These are phyloP conservation scores for Boletus sp. DNA, from an alignment of 1,284 basidiomycete genomes.

Conservation along the genomic window DNA sequence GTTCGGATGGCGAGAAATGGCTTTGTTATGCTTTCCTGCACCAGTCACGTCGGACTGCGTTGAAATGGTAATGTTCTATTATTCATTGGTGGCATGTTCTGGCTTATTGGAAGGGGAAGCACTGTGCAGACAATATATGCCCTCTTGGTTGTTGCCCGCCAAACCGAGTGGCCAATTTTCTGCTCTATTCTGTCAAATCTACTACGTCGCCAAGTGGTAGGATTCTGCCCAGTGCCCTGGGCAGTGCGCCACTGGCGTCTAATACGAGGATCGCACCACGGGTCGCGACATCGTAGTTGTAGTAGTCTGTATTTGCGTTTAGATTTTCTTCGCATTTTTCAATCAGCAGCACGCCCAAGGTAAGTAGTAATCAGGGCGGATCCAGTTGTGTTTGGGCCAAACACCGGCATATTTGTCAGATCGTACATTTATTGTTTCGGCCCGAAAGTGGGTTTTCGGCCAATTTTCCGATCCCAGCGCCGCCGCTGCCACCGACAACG, in stretches of 20 bases:
- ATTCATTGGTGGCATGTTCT: neutral
- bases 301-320: conserved; percentile 15
- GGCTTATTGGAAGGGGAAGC: conserved; percentile 3
- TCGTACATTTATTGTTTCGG: conserved; percentile 34
- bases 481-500: conserved; percentile 37
- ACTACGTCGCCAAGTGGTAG: neutral
- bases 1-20: neutral
- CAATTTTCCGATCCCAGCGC: conserved; percentile 39
- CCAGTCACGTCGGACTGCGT: neutral
- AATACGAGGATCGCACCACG: neutral
- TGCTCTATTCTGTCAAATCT: neutral
- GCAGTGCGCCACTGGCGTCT: neutral
- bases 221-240: neutral
- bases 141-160: conserved; percentile 1
- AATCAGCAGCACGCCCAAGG: conserved; percentile 14
- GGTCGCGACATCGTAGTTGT: conserved; percentile 8
- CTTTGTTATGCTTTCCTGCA: neutral
- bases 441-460: conserved; percentile 38
- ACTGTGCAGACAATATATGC: neutral
- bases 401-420: conserved; percentile 34
- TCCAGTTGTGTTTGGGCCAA: conserved; percentile 28
- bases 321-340: conserved; percentile 9
- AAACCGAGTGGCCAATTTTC: conserved; percentile 3
- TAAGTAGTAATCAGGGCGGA: conserved; percentile 26
- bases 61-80: conserved; percentile 9